Conservation (phyloP, 345 rosid genomes). For the Capsella bursapastoris region DNA sequence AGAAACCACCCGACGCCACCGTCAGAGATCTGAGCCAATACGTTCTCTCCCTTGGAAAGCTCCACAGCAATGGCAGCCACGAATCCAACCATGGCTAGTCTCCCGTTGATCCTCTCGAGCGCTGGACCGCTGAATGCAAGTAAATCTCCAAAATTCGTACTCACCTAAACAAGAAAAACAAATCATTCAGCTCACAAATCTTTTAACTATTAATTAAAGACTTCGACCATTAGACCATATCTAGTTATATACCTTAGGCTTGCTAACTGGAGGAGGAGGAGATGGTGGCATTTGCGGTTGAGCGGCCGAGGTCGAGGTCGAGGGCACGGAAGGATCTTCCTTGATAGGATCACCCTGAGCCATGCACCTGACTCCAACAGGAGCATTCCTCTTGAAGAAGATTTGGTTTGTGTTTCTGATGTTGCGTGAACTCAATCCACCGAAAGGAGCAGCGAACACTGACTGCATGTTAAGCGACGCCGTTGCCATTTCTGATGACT, state of each 20-base stretch:
- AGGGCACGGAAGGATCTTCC: slow-evolving; percentile 17
- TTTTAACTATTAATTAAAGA: background rate
- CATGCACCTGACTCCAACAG: slow-evolving; percentile 48
- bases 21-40: slow-evolving; percentile 60
- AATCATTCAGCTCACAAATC: background rate
- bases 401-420: slow-evolving; percentile 36
- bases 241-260: slow-evolving; percentile 38
- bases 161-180: slow-evolving; percentile 40
- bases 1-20: slow-evolving; percentile 70
- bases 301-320: slow-evolving; percentile 17
- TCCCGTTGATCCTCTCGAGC: slow-evolving; percentile 88
- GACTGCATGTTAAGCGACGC: slow-evolving; percentile 48
- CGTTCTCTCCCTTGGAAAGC: slow-evolving; percentile 64
- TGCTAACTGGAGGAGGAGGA: slow-evolving; percentile 31
- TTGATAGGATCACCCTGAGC: slow-evolving; percentile 44
- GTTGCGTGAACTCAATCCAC: slow-evolving; percentile 30
- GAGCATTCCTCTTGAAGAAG: slow-evolving; percentile 36
- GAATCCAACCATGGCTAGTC: slow-evolving; percentile 82
- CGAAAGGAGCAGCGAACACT: slow-evolving; percentile 44
- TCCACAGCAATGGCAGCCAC: slow-evolving; percentile 72
- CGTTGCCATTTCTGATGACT: slow-evolving; percentile 46
- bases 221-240: too few species aligned
- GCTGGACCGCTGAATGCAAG: slow-evolving; percentile 82
- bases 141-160: slow-evolving; percentile 61
- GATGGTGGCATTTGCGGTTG: slow-evolving; percentile 19